A percentile compares a stretch with the other conserved stretches of the same genome.
Evolutionary conservation across 148 eudicot genomes (phyloP).

Genomic region (Salicornia ramosissima): DNA sequence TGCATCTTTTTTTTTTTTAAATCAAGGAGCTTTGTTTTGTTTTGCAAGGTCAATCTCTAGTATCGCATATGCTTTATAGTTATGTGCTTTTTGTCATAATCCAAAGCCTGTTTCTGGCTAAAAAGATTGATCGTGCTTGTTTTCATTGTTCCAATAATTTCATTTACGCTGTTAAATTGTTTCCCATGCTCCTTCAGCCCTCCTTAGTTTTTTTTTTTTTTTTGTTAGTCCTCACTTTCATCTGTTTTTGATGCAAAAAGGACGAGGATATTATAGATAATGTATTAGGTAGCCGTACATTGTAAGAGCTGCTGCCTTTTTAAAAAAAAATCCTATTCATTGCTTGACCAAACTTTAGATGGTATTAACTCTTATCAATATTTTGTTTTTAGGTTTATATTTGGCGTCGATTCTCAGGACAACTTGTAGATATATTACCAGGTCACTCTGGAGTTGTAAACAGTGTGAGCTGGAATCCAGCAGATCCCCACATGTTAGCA

Average conservation of each 20-base stretch:
- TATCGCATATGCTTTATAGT: not conserved
- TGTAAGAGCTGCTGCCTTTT: not conserved
- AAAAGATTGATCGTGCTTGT: not conserved
- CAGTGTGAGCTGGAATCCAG: conserved; percentile 88
- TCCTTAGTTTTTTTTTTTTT: not conserved
- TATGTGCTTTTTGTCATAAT: not conserved
- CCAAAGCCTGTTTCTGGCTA: not conserved
- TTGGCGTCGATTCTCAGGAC: conserved; percentile 77
- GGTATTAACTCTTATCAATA: not conserved
- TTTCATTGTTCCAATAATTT: not conserved
- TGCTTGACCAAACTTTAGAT: not conserved
- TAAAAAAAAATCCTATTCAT: not conserved
- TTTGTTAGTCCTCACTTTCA: not conserved
- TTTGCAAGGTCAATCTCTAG: not conserved
- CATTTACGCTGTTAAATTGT: not conserved
- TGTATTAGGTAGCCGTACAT: not conserved
- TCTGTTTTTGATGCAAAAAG: not conserved
- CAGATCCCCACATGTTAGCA: conserved; percentile 74
- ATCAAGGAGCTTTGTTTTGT: not conserved
- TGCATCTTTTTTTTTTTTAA: not conserved
- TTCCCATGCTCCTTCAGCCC: no score
- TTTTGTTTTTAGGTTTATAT: conserved; percentile 57
- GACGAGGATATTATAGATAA: not conserved
- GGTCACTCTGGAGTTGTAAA: conserved; percentile 84
- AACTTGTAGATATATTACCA: conserved; percentile 49